These are phyloP conservation scores for Tolypocladium nubicola DNA, from an alignment of 2,329 filamentous ascomycete genomes.

Conservation along the genomic window DNA sequence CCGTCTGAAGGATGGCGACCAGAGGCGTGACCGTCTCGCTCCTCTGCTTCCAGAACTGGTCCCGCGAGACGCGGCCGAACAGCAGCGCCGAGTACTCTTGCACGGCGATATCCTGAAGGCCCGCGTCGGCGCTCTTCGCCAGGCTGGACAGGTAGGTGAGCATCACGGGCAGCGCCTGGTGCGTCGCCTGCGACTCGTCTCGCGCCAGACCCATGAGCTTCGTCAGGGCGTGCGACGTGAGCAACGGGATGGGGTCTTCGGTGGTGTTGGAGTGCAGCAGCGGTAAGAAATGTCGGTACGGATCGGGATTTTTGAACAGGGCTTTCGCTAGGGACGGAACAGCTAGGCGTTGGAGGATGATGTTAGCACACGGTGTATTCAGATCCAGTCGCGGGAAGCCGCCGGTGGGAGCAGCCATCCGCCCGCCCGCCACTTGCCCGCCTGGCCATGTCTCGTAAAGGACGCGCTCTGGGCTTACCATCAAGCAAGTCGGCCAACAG, in stretches of 20 bases:
- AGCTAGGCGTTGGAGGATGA: slow-evolving; percentile 38
- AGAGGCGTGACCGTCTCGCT: slow-evolving; percentile 76
- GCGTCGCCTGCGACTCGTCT: slow-evolving; percentile 53
- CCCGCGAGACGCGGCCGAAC: slow-evolving; percentile 60
- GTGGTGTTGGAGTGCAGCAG: slow-evolving; percentile 69
- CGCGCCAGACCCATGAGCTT: slow-evolving; percentile 62
- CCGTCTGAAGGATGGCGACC: slow-evolving; percentile 70
- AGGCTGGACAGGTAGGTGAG: slow-evolving; percentile 79
- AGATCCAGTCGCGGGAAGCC: neutral
- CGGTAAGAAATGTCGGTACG: slow-evolving; percentile 75
- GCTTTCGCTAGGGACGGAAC: slow-evolving; percentile 68
- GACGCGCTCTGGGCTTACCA: slow-evolving; percentile 39
- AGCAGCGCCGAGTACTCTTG: slow-evolving; percentile 82
- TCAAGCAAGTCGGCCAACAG: slow-evolving; percentile 80
- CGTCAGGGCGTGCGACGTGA: slow-evolving; percentile 79
- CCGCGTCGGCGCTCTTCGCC: slow-evolving; percentile 75
- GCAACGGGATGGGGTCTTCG: slow-evolving; percentile 75
- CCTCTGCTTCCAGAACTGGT: slow-evolving; percentile 84
- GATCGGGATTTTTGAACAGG: slow-evolving; percentile 64
- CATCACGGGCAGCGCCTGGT: slow-evolving; percentile 69
- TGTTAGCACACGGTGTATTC: neutral
- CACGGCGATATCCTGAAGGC: slow-evolving; percentile 90
- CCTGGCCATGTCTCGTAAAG: neutral
- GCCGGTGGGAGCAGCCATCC: neutral
- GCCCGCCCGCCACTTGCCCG: neutral